phyloP scores from a whole-genome alignment of 148 eudicot genomes.

The Salicornia ramosissima region DNA sequence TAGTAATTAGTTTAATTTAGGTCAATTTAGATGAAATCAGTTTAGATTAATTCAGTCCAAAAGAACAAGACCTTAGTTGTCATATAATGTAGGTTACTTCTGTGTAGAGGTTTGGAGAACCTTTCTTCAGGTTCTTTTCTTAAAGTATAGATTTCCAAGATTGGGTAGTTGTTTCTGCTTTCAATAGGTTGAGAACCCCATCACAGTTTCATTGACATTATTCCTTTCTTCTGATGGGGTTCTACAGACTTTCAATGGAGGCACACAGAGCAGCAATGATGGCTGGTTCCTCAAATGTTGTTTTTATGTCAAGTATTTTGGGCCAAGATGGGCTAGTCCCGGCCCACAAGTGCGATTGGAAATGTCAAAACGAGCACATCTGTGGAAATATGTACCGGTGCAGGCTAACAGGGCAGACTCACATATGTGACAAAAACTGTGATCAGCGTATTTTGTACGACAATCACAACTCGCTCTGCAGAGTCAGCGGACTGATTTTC shows the following conservation, averaged over 20 bases:
- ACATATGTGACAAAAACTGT: conserved; percentile 97
- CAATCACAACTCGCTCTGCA: conserved; percentile 85
- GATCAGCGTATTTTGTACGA: conserved; percentile 90
- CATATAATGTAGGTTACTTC: not conserved
- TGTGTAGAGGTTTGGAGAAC: not conserved
- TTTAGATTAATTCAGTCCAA: no score
- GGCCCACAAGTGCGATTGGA: conserved; percentile 94
- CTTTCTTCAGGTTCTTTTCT: not conserved
- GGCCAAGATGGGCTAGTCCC: conserved; percentile 75
- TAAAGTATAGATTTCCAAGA: not conserved
- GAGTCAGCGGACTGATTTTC: conserved; percentile 81
- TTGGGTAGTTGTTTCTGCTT: conserved; percentile 10
- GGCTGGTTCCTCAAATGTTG: conserved; percentile 63
- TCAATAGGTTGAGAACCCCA: conserved; percentile 3
- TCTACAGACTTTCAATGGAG: conserved; percentile 72
- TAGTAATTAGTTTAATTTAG: no score
- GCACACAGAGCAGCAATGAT: conserved; percentile 63
- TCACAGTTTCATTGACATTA: conserved; percentile 25
- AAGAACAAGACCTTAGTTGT: no score
- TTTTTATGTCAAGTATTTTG: conserved; percentile 75
- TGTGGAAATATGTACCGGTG: conserved; percentile 93
- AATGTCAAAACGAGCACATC: conserved; percentile 75
- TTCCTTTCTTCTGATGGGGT: conserved; percentile 40
- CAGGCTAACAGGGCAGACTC: conserved; percentile 85
- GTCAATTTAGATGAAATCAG: no score